Percentiles rank a stretch among this genome's conserved stretches.
Evolutionary conservation across 768 basidiomycete genomes (phyloP).

Genomic region (Gyrodon lividus): DNA sequence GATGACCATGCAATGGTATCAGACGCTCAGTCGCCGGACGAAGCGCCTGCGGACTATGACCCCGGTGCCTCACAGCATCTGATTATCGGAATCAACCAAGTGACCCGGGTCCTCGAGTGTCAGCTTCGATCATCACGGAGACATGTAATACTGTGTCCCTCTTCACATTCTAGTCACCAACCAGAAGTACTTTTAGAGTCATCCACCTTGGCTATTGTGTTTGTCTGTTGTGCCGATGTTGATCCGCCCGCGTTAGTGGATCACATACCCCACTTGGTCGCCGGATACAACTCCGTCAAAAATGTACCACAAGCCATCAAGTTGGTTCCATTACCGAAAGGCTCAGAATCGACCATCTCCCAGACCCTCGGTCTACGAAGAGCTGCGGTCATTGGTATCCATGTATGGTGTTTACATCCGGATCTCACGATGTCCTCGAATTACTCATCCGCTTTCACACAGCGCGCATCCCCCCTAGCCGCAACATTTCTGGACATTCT

Average conservation of each 20-base stretch:
- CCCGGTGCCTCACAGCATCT: conserved; percentile 37
- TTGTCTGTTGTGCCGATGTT: conserved; percentile 74
- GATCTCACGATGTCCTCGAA: background rate
- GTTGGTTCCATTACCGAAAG: conserved; percentile 64
- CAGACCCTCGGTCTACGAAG: conserved; percentile 63
- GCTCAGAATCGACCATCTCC: conserved; percentile 62
- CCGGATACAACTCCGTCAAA: conserved; percentile 61
- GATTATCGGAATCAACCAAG: conserved; percentile 73
- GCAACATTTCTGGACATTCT: conserved; percentile 39
- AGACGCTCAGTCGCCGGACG: background rate
- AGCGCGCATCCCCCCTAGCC: conserved; percentile 45
- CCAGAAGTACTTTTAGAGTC: background rate
- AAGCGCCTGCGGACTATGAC: background rate
- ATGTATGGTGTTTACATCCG: conserved; percentile 46
- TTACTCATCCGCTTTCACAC: conserved; percentile 4
- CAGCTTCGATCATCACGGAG: conserved; percentile 41
- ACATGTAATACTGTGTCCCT: conserved; percentile 4
- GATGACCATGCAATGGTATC: background rate
- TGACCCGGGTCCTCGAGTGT: conserved; percentile 69
- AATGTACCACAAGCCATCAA: conserved; percentile 40
- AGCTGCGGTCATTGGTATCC: conserved; percentile 63
- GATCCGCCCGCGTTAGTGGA: conserved; percentile 70
- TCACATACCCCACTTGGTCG: conserved; percentile 76
- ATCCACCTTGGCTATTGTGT: conserved; percentile 41
- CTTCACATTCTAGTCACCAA: background rate